Percentiles rank a stretch among this genome's conserved stretches.
Conservation (phyloP, 257 asterid genomes). For the Solanum rostratum region DNA sequence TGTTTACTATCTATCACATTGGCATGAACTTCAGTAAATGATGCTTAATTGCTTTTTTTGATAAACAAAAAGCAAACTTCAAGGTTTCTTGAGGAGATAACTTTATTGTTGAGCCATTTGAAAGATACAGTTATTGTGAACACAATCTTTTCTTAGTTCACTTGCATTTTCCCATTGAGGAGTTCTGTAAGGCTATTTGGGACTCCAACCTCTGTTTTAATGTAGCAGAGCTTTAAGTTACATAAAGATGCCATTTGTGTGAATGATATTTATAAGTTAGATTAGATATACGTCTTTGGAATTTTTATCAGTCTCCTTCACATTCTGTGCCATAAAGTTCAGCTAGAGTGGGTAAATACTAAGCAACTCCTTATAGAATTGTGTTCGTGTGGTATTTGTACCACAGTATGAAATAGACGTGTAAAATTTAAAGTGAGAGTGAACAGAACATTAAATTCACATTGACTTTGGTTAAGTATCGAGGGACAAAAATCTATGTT, state of each 20-base stretch:
- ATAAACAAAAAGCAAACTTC: background rate
- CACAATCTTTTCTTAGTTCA: background rate
- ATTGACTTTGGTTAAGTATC: background rate
- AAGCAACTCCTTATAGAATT: background rate
- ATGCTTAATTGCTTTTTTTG: background rate
- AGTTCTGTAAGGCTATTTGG: background rate
- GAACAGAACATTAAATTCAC: background rate
- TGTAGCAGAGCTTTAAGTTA: background rate
- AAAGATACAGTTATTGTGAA: background rate
- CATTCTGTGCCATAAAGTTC: background rate
- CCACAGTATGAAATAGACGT: background rate
- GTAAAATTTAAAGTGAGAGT: background rate
- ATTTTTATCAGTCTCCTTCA: background rate
- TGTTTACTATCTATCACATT: background rate
- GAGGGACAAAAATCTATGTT: background rate
- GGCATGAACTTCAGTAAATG: background rate
- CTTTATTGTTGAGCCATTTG: background rate
- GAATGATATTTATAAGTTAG: background rate
- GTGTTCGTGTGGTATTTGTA: background rate
- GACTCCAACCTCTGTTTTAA: background rate
- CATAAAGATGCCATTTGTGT: background rate
- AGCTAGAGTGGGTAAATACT: background rate
- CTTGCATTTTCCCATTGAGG: background rate
- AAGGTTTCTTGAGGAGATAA: background rate
- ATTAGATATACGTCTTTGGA: background rate